A percentile compares a stretch with the other conserved stretches of the same genome.
Conservation (phyloP, 2,329 filamentous ascomycete genomes). For the Coniochaeta ligniaria region DNA sequence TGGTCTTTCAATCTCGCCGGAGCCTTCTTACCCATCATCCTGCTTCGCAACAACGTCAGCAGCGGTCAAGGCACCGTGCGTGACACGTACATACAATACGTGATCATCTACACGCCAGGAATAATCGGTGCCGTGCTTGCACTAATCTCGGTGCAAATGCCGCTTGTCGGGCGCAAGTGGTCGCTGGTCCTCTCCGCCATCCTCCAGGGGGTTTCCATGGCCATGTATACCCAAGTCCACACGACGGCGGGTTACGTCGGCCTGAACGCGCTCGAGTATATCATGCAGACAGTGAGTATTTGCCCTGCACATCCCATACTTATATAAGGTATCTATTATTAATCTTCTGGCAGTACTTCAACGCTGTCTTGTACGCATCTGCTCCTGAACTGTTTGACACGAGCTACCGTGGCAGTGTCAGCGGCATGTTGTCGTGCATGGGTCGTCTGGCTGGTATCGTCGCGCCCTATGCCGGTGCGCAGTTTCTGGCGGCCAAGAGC, state of each 20-base stretch:
- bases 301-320: too few species aligned
- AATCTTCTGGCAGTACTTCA: neutral
- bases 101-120: neutral
- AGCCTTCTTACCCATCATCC: neutral
- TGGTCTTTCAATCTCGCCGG: neutral
- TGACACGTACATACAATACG: neutral
- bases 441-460: neutral
- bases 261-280: neutral
- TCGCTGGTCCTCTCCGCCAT: neutral
- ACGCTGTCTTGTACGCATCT: neutral
- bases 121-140: neutral
- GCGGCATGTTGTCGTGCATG: neutral
- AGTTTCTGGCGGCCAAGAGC: neutral
- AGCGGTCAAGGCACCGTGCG: neutral
- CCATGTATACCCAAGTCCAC: neutral
- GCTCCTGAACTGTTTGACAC: neutral
- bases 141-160: neutral
- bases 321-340: neutral
- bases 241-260: neutral
- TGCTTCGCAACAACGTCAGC: neutral
- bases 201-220: neutral
- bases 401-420: neutral
- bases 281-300: neutral
- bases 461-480: neutral
- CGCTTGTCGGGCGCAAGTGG: neutral